phyloP scores from a whole-genome alignment of 768 basidiomycete genomes.

The Tylopilus plumbeoviolaceoides region DNA sequence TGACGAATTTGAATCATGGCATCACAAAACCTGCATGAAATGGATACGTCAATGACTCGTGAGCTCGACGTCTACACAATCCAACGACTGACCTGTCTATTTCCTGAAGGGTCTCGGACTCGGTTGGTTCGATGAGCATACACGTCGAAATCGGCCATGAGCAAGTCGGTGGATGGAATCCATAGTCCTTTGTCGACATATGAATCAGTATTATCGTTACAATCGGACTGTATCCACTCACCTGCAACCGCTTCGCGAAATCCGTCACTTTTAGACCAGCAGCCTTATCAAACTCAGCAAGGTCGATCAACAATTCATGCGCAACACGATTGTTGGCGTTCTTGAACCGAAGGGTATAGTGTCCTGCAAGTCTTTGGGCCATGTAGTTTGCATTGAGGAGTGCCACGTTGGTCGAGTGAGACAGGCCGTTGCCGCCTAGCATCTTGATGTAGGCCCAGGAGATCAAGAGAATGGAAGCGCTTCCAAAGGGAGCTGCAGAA shows the following conservation, averaged over 20 bases:
- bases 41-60: neutral
- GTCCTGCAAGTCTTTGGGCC: constrained; percentile 76
- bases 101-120: constrained; percentile 91
- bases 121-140: constrained; percentile 97
- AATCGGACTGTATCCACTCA: constrained; percentile 23
- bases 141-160: constrained; percentile 98
- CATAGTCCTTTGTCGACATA: constrained; percentile 60
- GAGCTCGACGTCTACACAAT: neutral
- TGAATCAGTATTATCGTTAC: neutral
- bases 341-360: constrained; percentile 86
- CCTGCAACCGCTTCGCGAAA: constrained; percentile 94
- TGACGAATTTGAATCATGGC: constrained; percentile 96
- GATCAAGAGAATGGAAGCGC: constrained; percentile 91
- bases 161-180: constrained; percentile 96
- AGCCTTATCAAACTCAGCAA: constrained; percentile 89
- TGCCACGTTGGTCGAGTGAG: constrained; percentile 80
- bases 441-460: constrained; percentile 99
- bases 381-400: constrained; percentile 97
- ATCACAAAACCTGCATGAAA: constrained; percentile 76
- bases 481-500: constrained; percentile 90
- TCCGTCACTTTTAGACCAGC: constrained; percentile 92
- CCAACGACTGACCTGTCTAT: constrained; percentile 62
- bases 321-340: constrained; percentile 91
- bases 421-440: constrained; percentile 92
- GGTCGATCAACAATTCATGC: constrained; percentile 92